phyloP scores from a whole-genome alignment of 768 basidiomycete species.

The Peribolospora baueri region DNA sequence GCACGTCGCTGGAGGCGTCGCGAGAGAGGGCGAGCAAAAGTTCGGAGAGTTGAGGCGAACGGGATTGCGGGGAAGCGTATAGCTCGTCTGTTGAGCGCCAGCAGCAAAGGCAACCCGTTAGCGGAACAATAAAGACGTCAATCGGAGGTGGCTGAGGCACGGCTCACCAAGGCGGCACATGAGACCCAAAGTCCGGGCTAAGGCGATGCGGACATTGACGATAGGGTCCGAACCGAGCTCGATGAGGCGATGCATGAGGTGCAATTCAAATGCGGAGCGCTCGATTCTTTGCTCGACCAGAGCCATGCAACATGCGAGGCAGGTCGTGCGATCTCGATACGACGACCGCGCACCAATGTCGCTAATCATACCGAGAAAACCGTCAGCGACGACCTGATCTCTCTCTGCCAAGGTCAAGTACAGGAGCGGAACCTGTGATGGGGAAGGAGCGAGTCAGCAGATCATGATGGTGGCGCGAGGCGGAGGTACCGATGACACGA shows the following conservation, averaged over 20 bases:
- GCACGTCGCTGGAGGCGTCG: slow-evolving; percentile 3
- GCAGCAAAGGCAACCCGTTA: no score
- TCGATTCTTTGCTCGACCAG: slow-evolving; percentile 27
- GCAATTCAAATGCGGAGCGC: slow-evolving; percentile 24
- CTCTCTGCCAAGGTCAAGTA: slow-evolving; percentile 13
- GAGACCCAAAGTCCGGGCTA: slow-evolving; percentile 43
- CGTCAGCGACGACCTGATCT: slow-evolving; percentile 9
- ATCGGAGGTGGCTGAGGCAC: no score
- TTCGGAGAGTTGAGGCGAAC: background rate
- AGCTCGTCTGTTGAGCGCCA: background rate
- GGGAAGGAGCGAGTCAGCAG: background rate
- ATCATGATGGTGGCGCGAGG: slow-evolving; percentile 2
- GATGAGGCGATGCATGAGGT: slow-evolving; percentile 32
- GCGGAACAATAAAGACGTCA: no score
- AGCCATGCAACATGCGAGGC: slow-evolving; percentile 45
- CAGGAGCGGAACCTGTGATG: slow-evolving; percentile 11
- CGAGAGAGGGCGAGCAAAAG: slow-evolving; percentile 1
- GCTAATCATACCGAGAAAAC: slow-evolving; percentile 5
- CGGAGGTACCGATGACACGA: background rate
- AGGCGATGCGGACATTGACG: slow-evolving; percentile 60
- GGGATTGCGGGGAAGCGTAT: slow-evolving; percentile 1
- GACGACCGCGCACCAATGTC: slow-evolving; percentile 3
- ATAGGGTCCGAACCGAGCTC: slow-evolving; percentile 40
- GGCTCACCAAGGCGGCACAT: slow-evolving; percentile 15
- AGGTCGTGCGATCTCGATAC: slow-evolving; percentile 26